Conservation (phyloP, 1,139 yeast species). For the Yamadazyma atmosphaerica region DNA sequence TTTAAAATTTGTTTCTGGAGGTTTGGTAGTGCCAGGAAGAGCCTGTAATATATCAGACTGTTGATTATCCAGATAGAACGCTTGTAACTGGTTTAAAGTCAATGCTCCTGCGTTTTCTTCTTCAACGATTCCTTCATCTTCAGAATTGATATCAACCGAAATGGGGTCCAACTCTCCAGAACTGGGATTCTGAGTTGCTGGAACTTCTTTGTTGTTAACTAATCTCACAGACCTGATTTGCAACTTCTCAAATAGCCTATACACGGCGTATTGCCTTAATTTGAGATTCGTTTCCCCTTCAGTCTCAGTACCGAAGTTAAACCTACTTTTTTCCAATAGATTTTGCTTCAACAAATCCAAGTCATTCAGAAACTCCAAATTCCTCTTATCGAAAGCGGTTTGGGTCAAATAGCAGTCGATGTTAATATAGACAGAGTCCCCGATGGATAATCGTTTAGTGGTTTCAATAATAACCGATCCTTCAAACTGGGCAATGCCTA, state of each 20-base stretch:
- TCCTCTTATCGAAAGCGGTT: constrained; percentile 43
- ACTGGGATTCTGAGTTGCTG: constrained; percentile 3
- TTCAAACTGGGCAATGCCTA: constrained; percentile 54
- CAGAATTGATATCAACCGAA: constrained; percentile 2
- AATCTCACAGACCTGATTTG: constrained; percentile 19
- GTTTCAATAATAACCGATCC: constrained; percentile 62
- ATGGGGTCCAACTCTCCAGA: constrained; percentile 3
- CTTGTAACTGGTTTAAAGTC: constrained; percentile 70
- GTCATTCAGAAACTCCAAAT: constrained; percentile 11
- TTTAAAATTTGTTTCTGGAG: constrained; percentile 55
- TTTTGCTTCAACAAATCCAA: constrained; percentile 11
- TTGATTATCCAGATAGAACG: constrained; percentile 70
- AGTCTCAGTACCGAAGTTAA: constrained; percentile 46
- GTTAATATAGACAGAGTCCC: constrained; percentile 68
- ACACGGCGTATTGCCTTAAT: constrained; percentile 57
- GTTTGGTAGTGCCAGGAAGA: constrained; percentile 62
- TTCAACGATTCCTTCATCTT: constrained; percentile 13
- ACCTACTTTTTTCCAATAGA: constrained; percentile 11
- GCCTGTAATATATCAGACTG: constrained; percentile 47
- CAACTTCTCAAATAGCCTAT: constrained; percentile 55
- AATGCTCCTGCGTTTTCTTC: constrained; percentile 28
- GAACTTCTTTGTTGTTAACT: constrained; percentile 8
- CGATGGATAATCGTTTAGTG: constrained; percentile 60
- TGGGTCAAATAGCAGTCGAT: constrained; percentile 60
- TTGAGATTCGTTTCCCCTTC: constrained; percentile 54